phyloP scores from a whole-genome alignment of 768 basidiomycete species.

The Mycena rosella region DNA sequence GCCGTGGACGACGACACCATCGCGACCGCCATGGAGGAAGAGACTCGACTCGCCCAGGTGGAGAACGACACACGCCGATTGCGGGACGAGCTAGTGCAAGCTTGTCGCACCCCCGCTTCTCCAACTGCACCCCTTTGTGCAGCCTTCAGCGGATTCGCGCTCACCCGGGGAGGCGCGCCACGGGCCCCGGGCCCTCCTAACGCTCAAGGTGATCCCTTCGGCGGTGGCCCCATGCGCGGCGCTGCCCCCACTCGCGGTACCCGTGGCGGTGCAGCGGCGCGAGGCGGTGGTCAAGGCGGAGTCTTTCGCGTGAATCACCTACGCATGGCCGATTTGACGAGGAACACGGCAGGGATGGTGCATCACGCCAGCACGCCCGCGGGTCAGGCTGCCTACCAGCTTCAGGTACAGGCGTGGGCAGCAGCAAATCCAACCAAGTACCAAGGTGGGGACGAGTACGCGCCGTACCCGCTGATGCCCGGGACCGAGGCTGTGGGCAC shows the following conservation, averaged over 20 bases:
- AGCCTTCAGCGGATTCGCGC: conserved; percentile 3
- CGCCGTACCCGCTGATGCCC: conserved; percentile 30
- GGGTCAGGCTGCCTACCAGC: neutral
- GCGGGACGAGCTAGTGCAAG: conserved; percentile 10
- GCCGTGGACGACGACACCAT: conserved; percentile 21
- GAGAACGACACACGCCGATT: conserved; percentile 9
- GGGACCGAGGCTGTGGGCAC: conserved; percentile 26
- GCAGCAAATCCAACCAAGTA: conserved; percentile 9
- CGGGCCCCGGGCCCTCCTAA: neutral
- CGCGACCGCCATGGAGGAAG: conserved; percentile 6
- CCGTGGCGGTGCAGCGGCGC: neutral
- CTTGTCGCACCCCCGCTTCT: neutral
- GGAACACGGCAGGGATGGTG: conserved; percentile 5
- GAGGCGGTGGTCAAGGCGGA: neutral
- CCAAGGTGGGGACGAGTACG: conserved; percentile 17
- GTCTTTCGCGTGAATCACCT: conserved; percentile 15
- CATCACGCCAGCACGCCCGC: conserved; percentile 1
- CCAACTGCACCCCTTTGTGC: conserved; percentile 22
- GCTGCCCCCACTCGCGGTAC: neutral
- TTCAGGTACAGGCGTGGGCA: conserved; percentile 15
- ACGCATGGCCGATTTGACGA: conserved; percentile 11
- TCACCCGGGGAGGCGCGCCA: conserved; percentile 8
- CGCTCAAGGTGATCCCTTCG: conserved; percentile 5
- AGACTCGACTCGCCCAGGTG: neutral
- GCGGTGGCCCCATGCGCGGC: conserved; percentile 2